A percentile compares a stretch with the other conserved stretches of the same genome.
Evolutionary conservation across 257 asterid species (phyloP).

Genomic region (Plantago ovata): DNA sequence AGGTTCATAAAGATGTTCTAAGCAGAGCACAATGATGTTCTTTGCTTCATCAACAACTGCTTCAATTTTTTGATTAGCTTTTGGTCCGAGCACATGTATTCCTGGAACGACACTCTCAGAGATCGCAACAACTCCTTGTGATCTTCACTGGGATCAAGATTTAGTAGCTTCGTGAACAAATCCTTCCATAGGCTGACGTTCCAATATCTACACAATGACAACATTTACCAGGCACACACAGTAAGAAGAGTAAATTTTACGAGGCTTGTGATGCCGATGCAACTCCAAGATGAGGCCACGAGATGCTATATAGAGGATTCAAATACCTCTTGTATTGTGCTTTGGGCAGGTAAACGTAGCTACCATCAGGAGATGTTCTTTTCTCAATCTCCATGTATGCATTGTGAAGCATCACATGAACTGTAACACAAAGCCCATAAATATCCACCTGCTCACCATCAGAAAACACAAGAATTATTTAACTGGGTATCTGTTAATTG

Average conservation of each 20-base stretch:
- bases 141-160: slow-evolving; percentile 52
- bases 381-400: slow-evolving; percentile 77
- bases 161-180: slow-evolving; percentile 62
- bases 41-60: slow-evolving; percentile 70
- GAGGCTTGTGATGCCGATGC: neutral
- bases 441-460: slow-evolving; percentile 57
- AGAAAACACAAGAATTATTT: neutral
- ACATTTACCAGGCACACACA: too few relatives aligned
- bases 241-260: neutral
- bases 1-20: slow-evolving; percentile 20
- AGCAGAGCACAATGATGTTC: slow-evolving; percentile 60
- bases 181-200: slow-evolving; percentile 71
- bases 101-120: slow-evolving; percentile 69
- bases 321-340: slow-evolving; percentile 62
- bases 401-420: slow-evolving; percentile 82
- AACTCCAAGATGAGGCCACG: neutral
- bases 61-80: slow-evolving; percentile 64
- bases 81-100: slow-evolving; percentile 68
- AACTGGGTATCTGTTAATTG: neutral
- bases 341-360: slow-evolving; percentile 62
- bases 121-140: slow-evolving; percentile 45
- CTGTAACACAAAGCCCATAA: slow-evolving; percentile 82
- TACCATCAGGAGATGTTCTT: slow-evolving; percentile 43
- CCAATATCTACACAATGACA: slow-evolving; percentile 59
- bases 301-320: slow-evolving; percentile 4